Conservation (phyloP, 352 stramenopile genomes). For the Phytopythium cucurbitacearum region DNA sequence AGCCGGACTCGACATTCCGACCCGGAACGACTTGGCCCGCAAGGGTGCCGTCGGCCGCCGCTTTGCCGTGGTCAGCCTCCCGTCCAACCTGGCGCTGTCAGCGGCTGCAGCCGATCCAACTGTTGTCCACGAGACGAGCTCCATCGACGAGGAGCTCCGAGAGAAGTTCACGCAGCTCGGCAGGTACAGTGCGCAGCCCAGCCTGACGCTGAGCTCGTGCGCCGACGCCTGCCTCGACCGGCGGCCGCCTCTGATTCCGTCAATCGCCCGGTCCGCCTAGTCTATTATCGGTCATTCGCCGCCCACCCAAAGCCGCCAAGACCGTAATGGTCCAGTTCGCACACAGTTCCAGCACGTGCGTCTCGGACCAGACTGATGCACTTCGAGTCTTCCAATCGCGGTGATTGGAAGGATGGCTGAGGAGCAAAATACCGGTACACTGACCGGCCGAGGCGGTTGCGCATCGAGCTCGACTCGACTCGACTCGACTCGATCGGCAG, state of each 20-base stretch:
- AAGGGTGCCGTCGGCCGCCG: conserved; percentile 32
- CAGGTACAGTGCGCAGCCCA: not conserved
- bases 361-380: too few relatives aligned
- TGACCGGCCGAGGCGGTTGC: not conserved
- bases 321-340: too few relatives aligned
- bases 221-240: too few relatives aligned
- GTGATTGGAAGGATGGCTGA: too few relatives aligned
- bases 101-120: not conserved
- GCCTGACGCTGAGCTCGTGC: not conserved
- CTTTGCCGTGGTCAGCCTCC: conserved; percentile 20
- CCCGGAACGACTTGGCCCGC: conserved; percentile 21
- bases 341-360: too few relatives aligned
- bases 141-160: not conserved
- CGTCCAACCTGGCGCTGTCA: conserved; percentile 4
- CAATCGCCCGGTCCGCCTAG: too few relatives aligned
- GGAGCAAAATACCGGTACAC: not conserved
- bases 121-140: not conserved
- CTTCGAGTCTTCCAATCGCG: too few relatives aligned
- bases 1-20: conserved; percentile 9
- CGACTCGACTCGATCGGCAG: not conserved
- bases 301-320: too few relatives aligned
- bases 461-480: not conserved
- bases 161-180: not conserved
- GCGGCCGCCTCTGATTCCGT: too few relatives aligned
- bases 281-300: too few relatives aligned